Percentiles rank a stretch among this genome's conserved stretches.
Conservation (phyloP, 2,329 filamentous ascomycete genomes). For the Bretziella fagacearum region DNA sequence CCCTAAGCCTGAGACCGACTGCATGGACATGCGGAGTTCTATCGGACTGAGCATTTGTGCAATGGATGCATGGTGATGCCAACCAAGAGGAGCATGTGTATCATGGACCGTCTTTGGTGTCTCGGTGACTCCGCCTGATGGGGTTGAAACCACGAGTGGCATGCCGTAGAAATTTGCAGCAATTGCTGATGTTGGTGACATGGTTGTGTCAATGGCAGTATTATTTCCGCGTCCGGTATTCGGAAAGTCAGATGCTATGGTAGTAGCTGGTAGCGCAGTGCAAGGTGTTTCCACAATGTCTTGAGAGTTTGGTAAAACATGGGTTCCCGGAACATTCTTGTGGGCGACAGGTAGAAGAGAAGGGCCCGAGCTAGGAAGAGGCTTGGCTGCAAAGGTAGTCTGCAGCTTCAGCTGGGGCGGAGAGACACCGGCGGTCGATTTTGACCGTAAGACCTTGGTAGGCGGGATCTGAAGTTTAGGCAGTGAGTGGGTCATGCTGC, state of each 20-base stretch:
- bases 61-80: conserved; percentile 10
- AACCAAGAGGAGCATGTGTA: background rate
- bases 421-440: background rate
- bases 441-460: background rate
- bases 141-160: conserved; percentile 8
- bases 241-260: background rate
- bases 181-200: conserved; percentile 11
- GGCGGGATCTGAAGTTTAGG: conserved; percentile 9
- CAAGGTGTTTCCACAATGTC: conserved; percentile 8
- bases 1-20: conserved; percentile 21
- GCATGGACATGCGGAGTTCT: conserved; percentile 4
- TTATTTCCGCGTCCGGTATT: background rate
- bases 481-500: conserved; percentile 7
- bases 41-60: conserved; percentile 11
- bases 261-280: conserved; percentile 1
- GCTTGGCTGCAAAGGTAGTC: background rate
- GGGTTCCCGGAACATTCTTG: background rate
- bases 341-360: background rate
- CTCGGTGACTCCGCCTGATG: background rate
- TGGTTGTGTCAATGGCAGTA: background rate
- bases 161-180: conserved; percentile 10
- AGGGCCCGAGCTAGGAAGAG: background rate
- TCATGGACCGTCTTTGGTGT: background rate
- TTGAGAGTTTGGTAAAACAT: background rate
- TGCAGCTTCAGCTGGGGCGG: conserved; percentile 1